Percentiles rank a stretch among this genome's conserved stretches.
These are phyloP conservation scores for Neurospora sp. DNA, from an alignment of 495 filamentous ascomycete genomes.

Conservation along the genomic window DNA sequence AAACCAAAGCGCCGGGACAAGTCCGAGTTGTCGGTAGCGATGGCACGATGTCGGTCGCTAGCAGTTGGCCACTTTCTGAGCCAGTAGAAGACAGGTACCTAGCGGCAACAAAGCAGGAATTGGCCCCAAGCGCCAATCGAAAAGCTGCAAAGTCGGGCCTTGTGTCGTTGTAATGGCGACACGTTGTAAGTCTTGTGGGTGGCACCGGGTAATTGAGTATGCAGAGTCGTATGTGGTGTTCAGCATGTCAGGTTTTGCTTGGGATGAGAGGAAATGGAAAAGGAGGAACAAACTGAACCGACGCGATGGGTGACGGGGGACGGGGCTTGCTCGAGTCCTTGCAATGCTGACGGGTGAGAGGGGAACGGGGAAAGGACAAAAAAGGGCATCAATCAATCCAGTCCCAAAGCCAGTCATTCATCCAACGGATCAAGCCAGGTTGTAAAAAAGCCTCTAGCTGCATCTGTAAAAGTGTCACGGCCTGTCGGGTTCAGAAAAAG, in stretches of 20 bases:
- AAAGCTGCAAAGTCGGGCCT: background rate
- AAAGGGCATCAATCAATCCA: background rate
- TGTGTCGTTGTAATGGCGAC: background rate
- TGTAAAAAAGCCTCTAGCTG: background rate
- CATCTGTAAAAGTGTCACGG: background rate
- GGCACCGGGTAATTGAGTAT: background rate
- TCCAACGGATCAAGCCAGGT: background rate
- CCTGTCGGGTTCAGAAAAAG: background rate
- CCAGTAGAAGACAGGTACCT: background rate
- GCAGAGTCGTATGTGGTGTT: background rate
- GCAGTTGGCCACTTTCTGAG: background rate
- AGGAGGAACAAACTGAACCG: background rate
- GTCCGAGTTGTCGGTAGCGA: background rate
- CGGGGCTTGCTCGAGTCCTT: background rate
- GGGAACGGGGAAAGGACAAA: background rate
- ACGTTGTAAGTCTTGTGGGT: background rate
- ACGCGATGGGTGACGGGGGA: background rate
- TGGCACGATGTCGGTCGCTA: background rate
- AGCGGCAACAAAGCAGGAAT: no score
- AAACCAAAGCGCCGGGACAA: slow-evolving; percentile 1
- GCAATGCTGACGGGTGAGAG: background rate
- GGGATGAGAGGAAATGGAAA: background rate
- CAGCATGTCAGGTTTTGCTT: background rate
- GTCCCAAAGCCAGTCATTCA: background rate
- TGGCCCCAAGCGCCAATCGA: background rate